Evolutionary conservation across 2,329 filamentous ascomycete species (phyloP).

Genomic region (Trichophyton equinum): DNA sequence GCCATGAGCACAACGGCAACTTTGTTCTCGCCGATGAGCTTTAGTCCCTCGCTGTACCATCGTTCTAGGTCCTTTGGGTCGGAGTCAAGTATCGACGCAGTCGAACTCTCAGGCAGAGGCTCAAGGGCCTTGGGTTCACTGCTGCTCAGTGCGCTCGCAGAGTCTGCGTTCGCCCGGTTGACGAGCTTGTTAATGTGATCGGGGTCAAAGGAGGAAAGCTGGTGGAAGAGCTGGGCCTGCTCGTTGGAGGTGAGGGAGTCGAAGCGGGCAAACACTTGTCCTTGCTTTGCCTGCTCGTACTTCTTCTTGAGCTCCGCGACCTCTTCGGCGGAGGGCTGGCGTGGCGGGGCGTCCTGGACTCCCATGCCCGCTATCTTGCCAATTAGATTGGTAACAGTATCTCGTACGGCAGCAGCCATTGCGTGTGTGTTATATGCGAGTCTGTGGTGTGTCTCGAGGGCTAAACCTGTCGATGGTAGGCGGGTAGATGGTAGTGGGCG

Average conservation of each 20-base stretch:
- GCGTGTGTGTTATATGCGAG: constrained; percentile 7
- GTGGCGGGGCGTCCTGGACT: constrained; percentile 14
- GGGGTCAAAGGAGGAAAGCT: constrained; percentile 72
- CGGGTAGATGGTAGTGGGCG: neutral
- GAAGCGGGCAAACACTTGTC: constrained; percentile 77
- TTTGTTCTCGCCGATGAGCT: constrained; percentile 54
- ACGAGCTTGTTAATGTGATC: constrained; percentile 78
- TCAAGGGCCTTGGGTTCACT: constrained; percentile 45
- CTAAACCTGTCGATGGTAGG: constrained; percentile 2
- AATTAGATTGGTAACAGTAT: constrained; percentile 37
- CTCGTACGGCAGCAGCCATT: constrained; percentile 33
- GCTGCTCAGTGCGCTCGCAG: constrained; percentile 13
- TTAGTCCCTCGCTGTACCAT: constrained; percentile 66
- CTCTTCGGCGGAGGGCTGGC: constrained; percentile 50
- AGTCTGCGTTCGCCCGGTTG: constrained; percentile 60
- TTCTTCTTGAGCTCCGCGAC: constrained; percentile 56
- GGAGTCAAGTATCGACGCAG: constrained; percentile 85
- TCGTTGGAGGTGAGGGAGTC: constrained; percentile 62
- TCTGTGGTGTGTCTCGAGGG: neutral
- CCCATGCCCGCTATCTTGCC: constrained; percentile 30
- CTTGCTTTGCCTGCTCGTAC: constrained; percentile 63
- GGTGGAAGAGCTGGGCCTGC: constrained; percentile 66
- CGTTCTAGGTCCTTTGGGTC: constrained; percentile 60
- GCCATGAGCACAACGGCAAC: constrained; percentile 90
- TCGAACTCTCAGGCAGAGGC: constrained; percentile 74